Percentiles rank a stretch among this genome's conserved stretches.
Conservation (phyloP, 352 stramenopile genomes). For the Phytophthora sp. region DNA sequence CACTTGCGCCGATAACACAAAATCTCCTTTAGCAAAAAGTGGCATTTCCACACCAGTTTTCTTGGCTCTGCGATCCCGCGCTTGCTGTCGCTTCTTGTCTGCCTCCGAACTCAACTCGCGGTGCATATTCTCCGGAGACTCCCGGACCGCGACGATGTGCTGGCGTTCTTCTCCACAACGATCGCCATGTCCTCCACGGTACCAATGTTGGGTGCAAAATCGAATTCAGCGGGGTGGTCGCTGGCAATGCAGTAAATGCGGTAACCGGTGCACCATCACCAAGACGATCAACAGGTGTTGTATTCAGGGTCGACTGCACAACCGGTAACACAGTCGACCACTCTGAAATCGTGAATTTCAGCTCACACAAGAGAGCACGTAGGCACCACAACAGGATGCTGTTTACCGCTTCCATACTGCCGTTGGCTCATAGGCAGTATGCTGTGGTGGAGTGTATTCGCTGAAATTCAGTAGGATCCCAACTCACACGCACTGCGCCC, state of each 20-base stretch:
- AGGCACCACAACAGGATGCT: slow-evolving; percentile 20
- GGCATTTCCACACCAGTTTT: background rate
- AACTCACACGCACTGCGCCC: no score
- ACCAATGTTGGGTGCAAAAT: background rate
- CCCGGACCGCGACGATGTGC: background rate
- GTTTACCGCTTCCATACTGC: slow-evolving; percentile 40
- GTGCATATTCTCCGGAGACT: background rate
- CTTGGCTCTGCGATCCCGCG: background rate
- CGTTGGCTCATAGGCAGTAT: slow-evolving; percentile 44
- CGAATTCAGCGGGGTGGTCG: background rate
- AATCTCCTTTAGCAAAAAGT: slow-evolving; percentile 5
- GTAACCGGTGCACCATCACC: background rate
- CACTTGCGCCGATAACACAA: background rate
- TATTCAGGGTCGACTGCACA: slow-evolving; percentile 3
- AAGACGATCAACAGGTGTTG: background rate
- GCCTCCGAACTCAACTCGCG: background rate
- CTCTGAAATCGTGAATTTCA: background rate
- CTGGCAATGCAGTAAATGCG: slow-evolving; percentile 11
- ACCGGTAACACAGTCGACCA: background rate
- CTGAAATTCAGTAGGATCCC: no score
- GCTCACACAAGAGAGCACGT: background rate
- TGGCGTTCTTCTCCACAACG: background rate
- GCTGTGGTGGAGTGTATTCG: slow-evolving; percentile 36
- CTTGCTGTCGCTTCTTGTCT: background rate
- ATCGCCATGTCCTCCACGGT: background rate